A percentile compares a stretch with the other conserved stretches of the same genome.
Conservation (phyloP, 1,139 yeast genomes). For the Spencermartinsiella ligniputridi region DNA sequence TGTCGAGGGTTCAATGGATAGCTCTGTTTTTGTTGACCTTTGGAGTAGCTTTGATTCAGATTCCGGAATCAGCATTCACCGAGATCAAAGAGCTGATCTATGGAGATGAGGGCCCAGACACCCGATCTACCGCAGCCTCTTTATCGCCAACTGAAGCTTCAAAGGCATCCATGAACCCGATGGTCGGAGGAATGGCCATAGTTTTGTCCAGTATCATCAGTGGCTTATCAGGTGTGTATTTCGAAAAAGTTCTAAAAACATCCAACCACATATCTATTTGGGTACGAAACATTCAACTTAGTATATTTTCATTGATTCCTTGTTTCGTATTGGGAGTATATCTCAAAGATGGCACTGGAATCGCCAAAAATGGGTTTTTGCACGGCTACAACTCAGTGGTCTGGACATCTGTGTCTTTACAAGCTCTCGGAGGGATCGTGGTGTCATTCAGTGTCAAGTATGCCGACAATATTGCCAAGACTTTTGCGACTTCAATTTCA, state of each 20-base stretch:
- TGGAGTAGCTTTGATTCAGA: conserved; percentile 35
- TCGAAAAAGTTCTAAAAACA: conserved; percentile 35
- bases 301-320: conserved; percentile 35
- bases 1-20: conserved; percentile 30
- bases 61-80: conserved; percentile 24
- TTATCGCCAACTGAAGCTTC: background rate
- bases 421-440: conserved; percentile 36
- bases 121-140: background rate
- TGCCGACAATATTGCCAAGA: conserved; percentile 37
- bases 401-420: conserved; percentile 31
- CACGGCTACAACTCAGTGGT: conserved; percentile 35
- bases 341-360: conserved; percentile 29
- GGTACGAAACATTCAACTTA: conserved; percentile 35
- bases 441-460: conserved; percentile 37
- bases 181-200: conserved; percentile 32
- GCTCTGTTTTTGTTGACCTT: conserved; percentile 30
- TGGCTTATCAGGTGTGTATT: conserved; percentile 38
- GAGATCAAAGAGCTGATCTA: conserved; percentile 5
- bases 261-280: conserved; percentile 29
- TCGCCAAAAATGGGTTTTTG: conserved; percentile 32
- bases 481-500: conserved; percentile 36
- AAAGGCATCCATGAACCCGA: conserved; percentile 12
- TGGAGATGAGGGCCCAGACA: background rate
- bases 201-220: conserved; percentile 31
- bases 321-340: conserved; percentile 33